phyloP scores from a whole-genome alignment of 495 filamentous ascomycete species.

The Apodospora peruviana region DNA sequence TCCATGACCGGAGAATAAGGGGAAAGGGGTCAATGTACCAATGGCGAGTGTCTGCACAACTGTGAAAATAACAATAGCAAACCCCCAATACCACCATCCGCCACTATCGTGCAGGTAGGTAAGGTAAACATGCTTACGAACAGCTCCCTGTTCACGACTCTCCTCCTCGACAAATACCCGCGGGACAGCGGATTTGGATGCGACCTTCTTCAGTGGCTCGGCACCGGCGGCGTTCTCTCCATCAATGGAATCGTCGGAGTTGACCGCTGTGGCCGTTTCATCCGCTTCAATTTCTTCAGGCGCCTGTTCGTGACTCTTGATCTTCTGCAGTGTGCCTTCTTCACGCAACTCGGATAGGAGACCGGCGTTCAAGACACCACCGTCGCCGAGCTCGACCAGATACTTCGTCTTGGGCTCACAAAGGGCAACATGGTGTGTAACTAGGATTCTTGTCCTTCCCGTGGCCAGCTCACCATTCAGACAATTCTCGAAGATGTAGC shows the following conservation, averaged over 20 bases:
- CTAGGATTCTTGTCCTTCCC: slow-evolving; percentile 71
- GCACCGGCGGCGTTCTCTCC: slow-evolving; percentile 25
- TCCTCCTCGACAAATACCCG: slow-evolving; percentile 75
- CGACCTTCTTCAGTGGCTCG: slow-evolving; percentile 35
- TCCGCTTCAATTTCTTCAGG: slow-evolving; percentile 39
- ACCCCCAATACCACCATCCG: slow-evolving; percentile 56
- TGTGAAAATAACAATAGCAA: slow-evolving; percentile 48
- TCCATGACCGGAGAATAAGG: not conserved
- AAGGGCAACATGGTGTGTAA: slow-evolving; percentile 76
- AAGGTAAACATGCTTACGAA: slow-evolving; percentile 57
- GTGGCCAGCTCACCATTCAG: slow-evolving; percentile 61
- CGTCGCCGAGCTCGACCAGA: slow-evolving; percentile 62
- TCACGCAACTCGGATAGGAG: slow-evolving; percentile 50
- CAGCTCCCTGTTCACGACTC: slow-evolving; percentile 56
- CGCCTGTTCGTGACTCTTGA: slow-evolving; percentile 52
- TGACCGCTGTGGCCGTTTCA: slow-evolving; percentile 39
- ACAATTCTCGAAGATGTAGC: slow-evolving; percentile 69
- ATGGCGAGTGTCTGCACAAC: slow-evolving; percentile 45
- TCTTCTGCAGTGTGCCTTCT: slow-evolving; percentile 49
- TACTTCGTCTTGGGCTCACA: slow-evolving; percentile 66
- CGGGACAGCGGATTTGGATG: slow-evolving; percentile 33
- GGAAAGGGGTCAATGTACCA: slow-evolving; percentile 23
- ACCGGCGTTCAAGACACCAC: slow-evolving; percentile 57
- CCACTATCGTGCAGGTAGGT: slow-evolving; percentile 62
- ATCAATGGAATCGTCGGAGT: slow-evolving; percentile 31